Evolutionary conservation across 2,329 filamentous ascomycete species (phyloP).

Genomic region (Arthrinium phaeospermum): DNA sequence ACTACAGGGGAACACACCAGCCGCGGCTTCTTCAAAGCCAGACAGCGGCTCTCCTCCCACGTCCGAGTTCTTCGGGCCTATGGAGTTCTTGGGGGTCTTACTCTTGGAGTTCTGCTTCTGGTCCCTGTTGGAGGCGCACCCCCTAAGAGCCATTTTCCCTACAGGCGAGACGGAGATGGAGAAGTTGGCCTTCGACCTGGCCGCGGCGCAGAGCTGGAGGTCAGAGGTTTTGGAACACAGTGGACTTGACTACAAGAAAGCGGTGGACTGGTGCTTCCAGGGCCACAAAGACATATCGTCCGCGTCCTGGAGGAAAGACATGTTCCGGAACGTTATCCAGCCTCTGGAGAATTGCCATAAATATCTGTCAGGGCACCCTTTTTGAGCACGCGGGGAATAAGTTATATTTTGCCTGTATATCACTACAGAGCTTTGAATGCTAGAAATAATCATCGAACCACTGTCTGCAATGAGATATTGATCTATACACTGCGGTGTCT

Average conservation of each 20-base stretch:
- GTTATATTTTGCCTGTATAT: too few relatives aligned
- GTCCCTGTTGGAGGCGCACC: not conserved
- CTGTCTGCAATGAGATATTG: too few relatives aligned
- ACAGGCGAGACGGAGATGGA: conserved; percentile 19
- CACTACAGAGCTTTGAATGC: too few relatives aligned
- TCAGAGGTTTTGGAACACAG: conserved; percentile 28
- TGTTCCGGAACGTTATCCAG: conserved; percentile 27
- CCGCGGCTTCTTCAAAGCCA: not conserved
- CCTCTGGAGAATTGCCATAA: conserved; percentile 24
- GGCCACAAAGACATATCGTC: conserved; percentile 20
- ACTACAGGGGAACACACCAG: not conserved
- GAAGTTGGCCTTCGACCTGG: conserved; percentile 26
- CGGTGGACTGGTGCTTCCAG: conserved; percentile 20
- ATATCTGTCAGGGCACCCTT: not conserved
- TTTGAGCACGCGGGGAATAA: not conserved
- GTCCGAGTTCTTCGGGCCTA: conserved; percentile 20
- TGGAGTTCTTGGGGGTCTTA: conserved; percentile 27
- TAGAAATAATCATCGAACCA: too few relatives aligned
- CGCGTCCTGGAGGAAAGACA: conserved; percentile 27
- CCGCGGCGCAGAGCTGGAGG: conserved; percentile 28
- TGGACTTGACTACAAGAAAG: conserved; percentile 22
- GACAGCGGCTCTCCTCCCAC: not conserved
- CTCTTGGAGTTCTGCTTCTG: conserved; percentile 33
- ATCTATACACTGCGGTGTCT: too few relatives aligned
- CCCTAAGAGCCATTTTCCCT: conserved; percentile 22